Evolutionary conservation across 495 filamentous ascomycete species (phyloP).

Genomic region (Penicillium simplicissimum): DNA sequence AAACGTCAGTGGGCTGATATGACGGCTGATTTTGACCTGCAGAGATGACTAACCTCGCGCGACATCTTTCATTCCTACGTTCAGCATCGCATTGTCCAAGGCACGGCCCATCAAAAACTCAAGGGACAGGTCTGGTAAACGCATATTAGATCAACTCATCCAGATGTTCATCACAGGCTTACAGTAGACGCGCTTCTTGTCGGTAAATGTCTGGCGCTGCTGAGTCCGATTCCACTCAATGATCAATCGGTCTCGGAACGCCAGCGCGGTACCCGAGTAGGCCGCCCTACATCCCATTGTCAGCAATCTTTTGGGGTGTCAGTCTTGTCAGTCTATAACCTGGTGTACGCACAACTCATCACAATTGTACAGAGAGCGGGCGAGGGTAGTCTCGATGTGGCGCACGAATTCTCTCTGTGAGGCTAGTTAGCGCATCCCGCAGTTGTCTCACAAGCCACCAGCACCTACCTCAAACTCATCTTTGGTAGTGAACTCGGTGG

Average conservation of each 20-base stretch:
- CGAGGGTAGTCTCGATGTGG: slow-evolving; percentile 95
- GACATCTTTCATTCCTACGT: slow-evolving; percentile 81
- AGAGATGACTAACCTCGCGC: slow-evolving; percentile 61
- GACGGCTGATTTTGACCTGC: background rate
- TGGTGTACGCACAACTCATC: slow-evolving; percentile 67
- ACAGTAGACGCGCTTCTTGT: slow-evolving; percentile 93
- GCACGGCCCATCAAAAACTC: slow-evolving; percentile 97
- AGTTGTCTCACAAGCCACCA: background rate
- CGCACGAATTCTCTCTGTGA: slow-evolving; percentile 75
- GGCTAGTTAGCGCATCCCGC: slow-evolving; percentile 8
- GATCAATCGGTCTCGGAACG: slow-evolving; percentile 88
- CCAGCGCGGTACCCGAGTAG: slow-evolving; percentile 86
- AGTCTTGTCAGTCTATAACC: background rate
- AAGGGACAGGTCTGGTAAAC: slow-evolving; percentile 70
- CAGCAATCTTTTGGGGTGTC: background rate
- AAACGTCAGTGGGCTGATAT: background rate
- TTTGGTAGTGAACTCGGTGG: slow-evolving; percentile 70
- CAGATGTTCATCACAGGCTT: slow-evolving; percentile 18
- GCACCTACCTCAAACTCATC: slow-evolving; percentile 63
- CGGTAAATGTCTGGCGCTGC: slow-evolving; percentile 86
- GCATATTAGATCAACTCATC: background rate
- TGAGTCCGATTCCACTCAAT: slow-evolving; percentile 98
- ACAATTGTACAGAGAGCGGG: slow-evolving; percentile 96
- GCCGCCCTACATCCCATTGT: slow-evolving; percentile 58
- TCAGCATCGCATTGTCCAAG: slow-evolving; percentile 98